A percentile compares a stretch with the other conserved stretches of the same genome.
Conservation (phyloP, 768 basidiomycete species). For the Mycena venus region DNA sequence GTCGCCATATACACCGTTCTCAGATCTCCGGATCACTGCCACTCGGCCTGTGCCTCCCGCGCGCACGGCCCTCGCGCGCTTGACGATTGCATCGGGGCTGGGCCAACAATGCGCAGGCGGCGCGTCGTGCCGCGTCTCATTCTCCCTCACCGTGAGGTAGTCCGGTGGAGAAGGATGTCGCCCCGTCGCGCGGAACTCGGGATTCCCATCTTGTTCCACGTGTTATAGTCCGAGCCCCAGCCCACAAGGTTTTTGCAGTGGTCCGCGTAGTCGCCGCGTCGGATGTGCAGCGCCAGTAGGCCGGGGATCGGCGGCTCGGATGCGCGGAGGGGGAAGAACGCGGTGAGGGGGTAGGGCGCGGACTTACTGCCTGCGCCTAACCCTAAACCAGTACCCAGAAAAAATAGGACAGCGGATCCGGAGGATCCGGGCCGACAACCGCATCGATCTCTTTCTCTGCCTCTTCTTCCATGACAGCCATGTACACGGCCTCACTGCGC, state of each 20-base stretch:
- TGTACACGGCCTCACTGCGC: no score
- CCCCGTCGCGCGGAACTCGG: not conserved
- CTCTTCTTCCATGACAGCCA: no score
- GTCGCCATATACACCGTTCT: conserved; percentile 60
- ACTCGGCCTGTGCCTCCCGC: no score
- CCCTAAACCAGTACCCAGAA: no score
- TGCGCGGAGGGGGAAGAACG: conserved; percentile 18
- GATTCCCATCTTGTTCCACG: conserved; percentile 23
- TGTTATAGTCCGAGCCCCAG: conserved; percentile 12
- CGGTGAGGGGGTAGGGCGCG: conserved; percentile 14
- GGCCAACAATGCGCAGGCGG: conserved; percentile 22
- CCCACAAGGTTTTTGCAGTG: conserved; percentile 26
- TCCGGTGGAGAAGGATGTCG: conserved; percentile 14
- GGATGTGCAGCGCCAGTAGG: conserved; percentile 26
- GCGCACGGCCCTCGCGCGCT: not conserved
- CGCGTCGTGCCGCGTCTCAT: not conserved
- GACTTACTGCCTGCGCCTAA: not conserved
- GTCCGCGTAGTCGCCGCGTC: conserved; percentile 27
- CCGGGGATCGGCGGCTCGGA: conserved; percentile 17
- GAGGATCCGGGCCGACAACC: no score
- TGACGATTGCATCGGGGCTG: not conserved
- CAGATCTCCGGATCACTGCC: no score
- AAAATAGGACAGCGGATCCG: no score
- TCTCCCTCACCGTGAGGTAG: not conserved
- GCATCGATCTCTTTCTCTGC: not conserved